Evolutionary conservation across 192 early-diverging fungal genomes (phyloP).

Genomic region (Linnemannia hyalina): DNA sequence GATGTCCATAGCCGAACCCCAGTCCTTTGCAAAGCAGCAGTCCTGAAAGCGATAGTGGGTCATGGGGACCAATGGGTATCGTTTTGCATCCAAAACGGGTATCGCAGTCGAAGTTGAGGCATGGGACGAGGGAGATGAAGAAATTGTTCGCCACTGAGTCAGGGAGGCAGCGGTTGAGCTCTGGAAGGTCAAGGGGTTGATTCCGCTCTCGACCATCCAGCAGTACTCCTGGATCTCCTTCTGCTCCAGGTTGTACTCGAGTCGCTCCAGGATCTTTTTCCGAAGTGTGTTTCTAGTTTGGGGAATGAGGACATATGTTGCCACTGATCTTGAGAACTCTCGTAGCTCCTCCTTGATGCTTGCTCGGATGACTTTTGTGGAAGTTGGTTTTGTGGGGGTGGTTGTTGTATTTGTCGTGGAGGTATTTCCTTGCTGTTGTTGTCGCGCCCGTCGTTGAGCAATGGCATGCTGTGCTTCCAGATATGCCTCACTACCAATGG

Average conservation of each 20-base stretch:
- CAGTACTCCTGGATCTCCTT: slow-evolving; percentile 39
- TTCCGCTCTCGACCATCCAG: slow-evolving; percentile 43
- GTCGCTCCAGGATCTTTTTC: slow-evolving; percentile 41
- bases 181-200: slow-evolving; percentile 11
- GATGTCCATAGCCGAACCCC: slow-evolving; percentile 46
- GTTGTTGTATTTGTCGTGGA: not conserved
- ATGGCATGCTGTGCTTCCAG: slow-evolving; percentile 15
- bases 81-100: not conserved
- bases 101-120: not conserved
- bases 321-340: slow-evolving; percentile 46
- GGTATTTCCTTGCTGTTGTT: not conserved
- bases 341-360: slow-evolving; percentile 34
- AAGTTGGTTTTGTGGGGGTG: not conserved
- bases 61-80: slow-evolving; percentile 44
- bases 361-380: slow-evolving; percentile 11
- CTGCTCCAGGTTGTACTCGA: slow-evolving; percentile 40
- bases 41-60: slow-evolving; percentile 49
- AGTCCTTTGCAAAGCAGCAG: slow-evolving; percentile 54
- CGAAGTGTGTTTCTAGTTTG: slow-evolving; percentile 38
- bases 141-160: not conserved
- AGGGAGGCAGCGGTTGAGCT: not conserved
- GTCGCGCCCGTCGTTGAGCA: slow-evolving; percentile 4
- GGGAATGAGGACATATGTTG: slow-evolving; percentile 42
- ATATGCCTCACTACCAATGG: slow-evolving; percentile 10
- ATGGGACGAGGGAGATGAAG: not conserved